phyloP scores from a whole-genome alignment of 2,329 filamentous ascomycete genomes.

The Graphium sp. region DNA sequence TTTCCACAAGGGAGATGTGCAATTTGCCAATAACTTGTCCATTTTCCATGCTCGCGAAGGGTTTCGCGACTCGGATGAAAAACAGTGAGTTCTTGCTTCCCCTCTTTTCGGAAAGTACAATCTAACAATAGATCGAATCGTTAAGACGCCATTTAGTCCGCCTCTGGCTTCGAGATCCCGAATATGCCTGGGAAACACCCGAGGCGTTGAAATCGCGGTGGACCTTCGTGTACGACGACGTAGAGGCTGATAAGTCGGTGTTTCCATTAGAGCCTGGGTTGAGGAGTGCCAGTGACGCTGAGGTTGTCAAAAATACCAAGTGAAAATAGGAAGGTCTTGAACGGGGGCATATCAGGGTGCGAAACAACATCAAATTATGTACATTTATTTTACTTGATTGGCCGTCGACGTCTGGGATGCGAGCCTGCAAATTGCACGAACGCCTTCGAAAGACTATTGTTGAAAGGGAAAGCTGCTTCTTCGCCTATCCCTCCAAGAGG shows the following conservation, averaged over 20 bases:
- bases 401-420: no score
- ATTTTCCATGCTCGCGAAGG: slow-evolving; percentile 34
- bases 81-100: slow-evolving; percentile 16
- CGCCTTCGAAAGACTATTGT: no score
- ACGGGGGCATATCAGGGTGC: no score
- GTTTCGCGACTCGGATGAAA: slow-evolving; percentile 24
- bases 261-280: slow-evolving; percentile 43
- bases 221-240: slow-evolving; percentile 32
- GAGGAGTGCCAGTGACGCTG: no score
- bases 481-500: no score
- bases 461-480: no score
- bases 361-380: no score
- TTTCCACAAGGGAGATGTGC: slow-evolving; percentile 33
- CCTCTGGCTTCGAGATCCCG: slow-evolving; percentile 31
- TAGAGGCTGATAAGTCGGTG: slow-evolving; percentile 31
- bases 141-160: slow-evolving; percentile 21
- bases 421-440: no score
- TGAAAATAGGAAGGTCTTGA: no score
- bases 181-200: slow-evolving; percentile 30
- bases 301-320: no score
- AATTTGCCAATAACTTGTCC: slow-evolving; percentile 36
- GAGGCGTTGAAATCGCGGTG: slow-evolving; percentile 25
- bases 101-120: not conserved
- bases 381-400: no score
- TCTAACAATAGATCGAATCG: not conserved